Conservation (phyloP, 768 basidiomycete genomes). For the Gloeostereum incarnatum region DNA sequence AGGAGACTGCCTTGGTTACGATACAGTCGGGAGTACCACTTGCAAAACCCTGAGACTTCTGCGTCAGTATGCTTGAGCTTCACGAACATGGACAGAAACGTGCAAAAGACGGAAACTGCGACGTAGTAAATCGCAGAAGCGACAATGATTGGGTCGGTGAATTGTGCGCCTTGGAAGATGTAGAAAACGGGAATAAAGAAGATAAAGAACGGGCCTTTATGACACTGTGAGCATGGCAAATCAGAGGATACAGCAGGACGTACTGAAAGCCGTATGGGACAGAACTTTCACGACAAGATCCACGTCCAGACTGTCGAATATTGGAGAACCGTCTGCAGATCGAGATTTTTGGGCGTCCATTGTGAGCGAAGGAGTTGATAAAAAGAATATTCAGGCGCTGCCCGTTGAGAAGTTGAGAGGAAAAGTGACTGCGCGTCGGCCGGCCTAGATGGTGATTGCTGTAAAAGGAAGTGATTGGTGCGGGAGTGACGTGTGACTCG, state of each 20-base stretch:
- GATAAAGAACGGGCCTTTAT: slow-evolving; percentile 75
- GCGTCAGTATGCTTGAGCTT: background rate
- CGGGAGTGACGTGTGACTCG: no score
- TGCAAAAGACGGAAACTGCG: slow-evolving; percentile 59
- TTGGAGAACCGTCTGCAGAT: slow-evolving; percentile 29
- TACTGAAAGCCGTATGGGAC: slow-evolving; percentile 71
- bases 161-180: slow-evolving; percentile 55
- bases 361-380: no score
- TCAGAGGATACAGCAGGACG: slow-evolving; percentile 16
- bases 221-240: slow-evolving; percentile 3
- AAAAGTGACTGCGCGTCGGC: no score
- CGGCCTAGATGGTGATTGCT: no score
- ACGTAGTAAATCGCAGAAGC: slow-evolving; percentile 45
- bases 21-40: slow-evolving; percentile 65
- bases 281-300: slow-evolving; percentile 78
- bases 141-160: slow-evolving; percentile 42
- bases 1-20: slow-evolving; percentile 65
- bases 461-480: no score
- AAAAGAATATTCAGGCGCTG: no score
- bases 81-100: slow-evolving; percentile 18
- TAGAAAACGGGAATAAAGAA: slow-evolving; percentile 74
- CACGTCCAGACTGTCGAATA: slow-evolving; percentile 66
- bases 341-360: slow-evolving; percentile 19
- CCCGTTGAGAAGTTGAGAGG: no score
- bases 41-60: slow-evolving; percentile 49